Conservation (phyloP, 2,329 filamentous ascomycete genomes). For the Colletotrichum shisoi region DNA sequence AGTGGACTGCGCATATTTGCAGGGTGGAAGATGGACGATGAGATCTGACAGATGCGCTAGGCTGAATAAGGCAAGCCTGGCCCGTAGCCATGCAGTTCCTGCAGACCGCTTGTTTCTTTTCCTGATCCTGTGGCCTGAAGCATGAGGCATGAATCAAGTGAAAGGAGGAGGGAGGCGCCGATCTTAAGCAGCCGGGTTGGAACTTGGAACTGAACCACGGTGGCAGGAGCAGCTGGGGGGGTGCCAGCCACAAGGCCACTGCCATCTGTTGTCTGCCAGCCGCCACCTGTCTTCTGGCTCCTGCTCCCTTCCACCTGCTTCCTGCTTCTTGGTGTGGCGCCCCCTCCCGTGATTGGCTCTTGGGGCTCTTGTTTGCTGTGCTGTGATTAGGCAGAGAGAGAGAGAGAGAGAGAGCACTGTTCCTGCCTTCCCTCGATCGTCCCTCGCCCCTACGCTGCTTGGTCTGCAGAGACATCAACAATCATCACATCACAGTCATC, state of each 20-base stretch:
- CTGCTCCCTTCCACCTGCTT: background rate
- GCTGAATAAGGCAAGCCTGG: conserved; percentile 10
- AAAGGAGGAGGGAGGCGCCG: background rate
- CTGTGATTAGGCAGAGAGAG: background rate
- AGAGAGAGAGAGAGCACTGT: background rate
- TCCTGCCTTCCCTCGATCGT: background rate
- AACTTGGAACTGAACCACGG: background rate
- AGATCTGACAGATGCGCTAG: conserved; percentile 38
- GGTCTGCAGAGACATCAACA: background rate
- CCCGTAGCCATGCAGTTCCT: conserved; percentile 24
- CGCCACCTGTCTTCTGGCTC: conserved; percentile 1
- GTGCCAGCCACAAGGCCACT: background rate
- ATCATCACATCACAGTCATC: background rate
- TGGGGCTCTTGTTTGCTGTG: background rate
- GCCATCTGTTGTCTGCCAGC: too few species aligned
- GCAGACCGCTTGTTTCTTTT: conserved; percentile 33
- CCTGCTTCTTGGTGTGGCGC: background rate
- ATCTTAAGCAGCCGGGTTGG: conserved; percentile 1
- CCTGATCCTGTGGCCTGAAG: conserved; percentile 12
- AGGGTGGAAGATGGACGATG: conserved; percentile 28
- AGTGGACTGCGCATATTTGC: conserved; percentile 5
- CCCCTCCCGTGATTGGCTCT: conserved; percentile 3
- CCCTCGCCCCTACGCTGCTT: background rate
- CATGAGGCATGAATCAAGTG: background rate
- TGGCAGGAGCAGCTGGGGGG: background rate